A percentile compares a stretch with the other conserved stretches of the same genome.
These are phyloP conservation scores for Nepenthes mirabilis DNA, from an alignment of 148 eudicot genomes.

Conservation along the genomic window DNA sequence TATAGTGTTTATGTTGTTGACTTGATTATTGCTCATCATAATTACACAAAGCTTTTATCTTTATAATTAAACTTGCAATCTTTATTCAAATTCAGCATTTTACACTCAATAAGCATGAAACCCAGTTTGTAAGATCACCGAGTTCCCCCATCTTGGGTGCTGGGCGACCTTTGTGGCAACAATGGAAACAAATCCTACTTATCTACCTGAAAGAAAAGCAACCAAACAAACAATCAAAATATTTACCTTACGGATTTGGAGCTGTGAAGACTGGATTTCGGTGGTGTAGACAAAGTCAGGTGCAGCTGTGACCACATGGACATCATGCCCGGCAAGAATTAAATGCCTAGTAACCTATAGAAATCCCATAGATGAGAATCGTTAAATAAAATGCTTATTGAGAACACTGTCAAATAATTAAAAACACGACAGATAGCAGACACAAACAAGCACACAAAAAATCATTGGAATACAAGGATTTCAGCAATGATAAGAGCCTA, in stretches of 20 bases:
- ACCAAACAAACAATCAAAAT: neutral
- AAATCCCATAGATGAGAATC: constrained; percentile 1
- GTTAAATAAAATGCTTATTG: neutral
- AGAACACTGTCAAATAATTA: neutral
- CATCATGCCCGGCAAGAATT: constrained; percentile 89
- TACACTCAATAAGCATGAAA: too few relatives aligned
- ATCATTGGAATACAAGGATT: too few relatives aligned
- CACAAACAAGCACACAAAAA: neutral
- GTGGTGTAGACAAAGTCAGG: constrained; percentile 95
- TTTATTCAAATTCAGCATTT: too few relatives aligned
- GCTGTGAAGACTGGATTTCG: constrained; percentile 83
- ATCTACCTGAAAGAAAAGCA: neutral
- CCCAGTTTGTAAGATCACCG: too few relatives aligned
- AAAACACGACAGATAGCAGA: neutral
- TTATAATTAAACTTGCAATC: too few relatives aligned
- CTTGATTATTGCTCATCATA: too few relatives aligned
- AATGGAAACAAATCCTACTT: neutral
- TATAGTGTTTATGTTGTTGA: too few relatives aligned
- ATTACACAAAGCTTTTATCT: too few relatives aligned
- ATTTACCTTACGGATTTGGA: constrained; percentile 80
- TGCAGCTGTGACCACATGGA: constrained; percentile 92
- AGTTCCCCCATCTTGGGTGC: too few relatives aligned
- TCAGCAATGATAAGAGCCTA: too few relatives aligned
- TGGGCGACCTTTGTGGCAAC: too few relatives aligned
- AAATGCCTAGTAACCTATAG: constrained; percentile 81